Evolutionary conservation across 805 yeast genomes (phyloP).

Genomic region (Nakazawaea wyomingensis): DNA sequence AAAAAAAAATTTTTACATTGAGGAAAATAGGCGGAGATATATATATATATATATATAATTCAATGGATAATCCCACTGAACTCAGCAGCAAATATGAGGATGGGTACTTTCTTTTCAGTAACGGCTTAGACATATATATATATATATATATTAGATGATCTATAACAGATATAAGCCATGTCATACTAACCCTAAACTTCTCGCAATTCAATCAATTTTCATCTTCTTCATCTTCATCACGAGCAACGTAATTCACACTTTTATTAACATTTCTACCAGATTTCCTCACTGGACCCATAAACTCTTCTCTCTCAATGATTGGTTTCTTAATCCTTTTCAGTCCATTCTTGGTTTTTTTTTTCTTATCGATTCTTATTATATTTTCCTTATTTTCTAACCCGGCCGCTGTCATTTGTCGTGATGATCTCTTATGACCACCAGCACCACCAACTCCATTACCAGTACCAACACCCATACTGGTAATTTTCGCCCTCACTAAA

Average conservation of each 20-base stretch:
- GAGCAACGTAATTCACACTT: conserved; percentile 31
- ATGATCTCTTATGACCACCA: no score
- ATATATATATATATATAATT: no score
- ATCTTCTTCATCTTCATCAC: conserved; percentile 11
- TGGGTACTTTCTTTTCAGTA: no score
- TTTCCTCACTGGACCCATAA: conserved; percentile 4
- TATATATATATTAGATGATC: no score
- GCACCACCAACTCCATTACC: neutral
- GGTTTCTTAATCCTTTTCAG: neutral
- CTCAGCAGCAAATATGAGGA: no score
- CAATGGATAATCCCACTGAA: no score
- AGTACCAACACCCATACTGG: neutral
- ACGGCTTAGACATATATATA: no score
- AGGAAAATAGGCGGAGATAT: no score
- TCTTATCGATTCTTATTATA: no score
- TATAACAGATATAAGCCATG: no score
- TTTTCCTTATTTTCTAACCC: conserved; percentile 16
- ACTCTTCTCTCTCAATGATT: neutral
- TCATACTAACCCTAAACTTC: no score
- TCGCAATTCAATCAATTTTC: neutral
- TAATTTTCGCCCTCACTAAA: conserved; percentile 22
- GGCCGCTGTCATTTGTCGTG: neutral
- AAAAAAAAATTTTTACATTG: no score
- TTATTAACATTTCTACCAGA: conserved; percentile 15
- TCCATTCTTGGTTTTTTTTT: neutral